Evolutionary conservation across 176 grass and related monocot genomes (phyloP), one percentile per base, ranked within the genome.

Genomic region (Urochloa ruziziensis): DNA sequence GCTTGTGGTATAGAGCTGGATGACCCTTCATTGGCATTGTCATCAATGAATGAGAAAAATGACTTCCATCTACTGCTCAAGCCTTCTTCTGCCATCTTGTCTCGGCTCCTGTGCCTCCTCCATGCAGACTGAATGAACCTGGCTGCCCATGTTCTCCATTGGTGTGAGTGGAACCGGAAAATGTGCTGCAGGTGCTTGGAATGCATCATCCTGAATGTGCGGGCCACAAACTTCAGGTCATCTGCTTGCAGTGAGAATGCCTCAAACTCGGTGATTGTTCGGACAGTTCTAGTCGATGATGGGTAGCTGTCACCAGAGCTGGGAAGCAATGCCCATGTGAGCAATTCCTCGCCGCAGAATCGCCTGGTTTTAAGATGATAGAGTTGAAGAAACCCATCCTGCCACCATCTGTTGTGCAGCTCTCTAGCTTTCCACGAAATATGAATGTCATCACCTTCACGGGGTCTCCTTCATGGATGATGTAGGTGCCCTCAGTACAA

Each of bases 321-420:
- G 9, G n/a, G 86, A 65, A 87, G 57, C 52, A 89, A 76, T 59
- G 86, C 86, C 80, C 84, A 87, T 75, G 70, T 83, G 25, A 90
- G 77, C 47, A 93, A 47, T 72, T 93, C 84, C 58, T 89, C 66
- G 2, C 87, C 77, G 56, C 89, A 91, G 46, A 89, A 73, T 94
- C 84, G 0, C 89, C 89, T 34, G 82, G 74, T 27, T 87, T 84
- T 54, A 94, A 65, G 37, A 87, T 69, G 52, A 63, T 62, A 17
- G 85, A 83, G 82, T 88, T 80, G 65, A 80, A 88, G 74, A 91
- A 89, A 67, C 59, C 70, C 3, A 9, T 65, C 25, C 73, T 73
- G 83, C 89, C 69, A 40, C 80, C 69, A 42, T 83, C 62, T 3
- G 79, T 86, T 2, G 83, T 85, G 74, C 74, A 81, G 75, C 83